Base-by-base conservation (phyloP, 1,284 basidiomycete species). In the Mycena citricolor region DNA sequence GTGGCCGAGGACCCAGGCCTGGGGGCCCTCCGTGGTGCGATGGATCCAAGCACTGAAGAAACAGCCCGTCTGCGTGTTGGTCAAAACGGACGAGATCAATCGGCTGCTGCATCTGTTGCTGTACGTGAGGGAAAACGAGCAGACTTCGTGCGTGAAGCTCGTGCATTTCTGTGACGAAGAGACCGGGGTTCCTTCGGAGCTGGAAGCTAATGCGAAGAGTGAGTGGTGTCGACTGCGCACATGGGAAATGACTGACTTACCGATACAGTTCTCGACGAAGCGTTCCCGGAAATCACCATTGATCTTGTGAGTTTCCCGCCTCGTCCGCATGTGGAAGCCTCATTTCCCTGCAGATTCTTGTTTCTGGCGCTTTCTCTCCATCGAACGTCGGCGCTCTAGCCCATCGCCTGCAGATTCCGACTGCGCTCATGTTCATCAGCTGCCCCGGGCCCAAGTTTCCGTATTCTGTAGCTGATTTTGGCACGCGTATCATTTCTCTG, bases 41-140 rank as follows among this genome's bases (percentile, higher is more conserved):
- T 40, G 66, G 30, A 77, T 86, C 64, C 66, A 63, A 26, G 63
- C 54, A 7, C 54, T 81, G 47, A 71, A 74, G 55, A 60, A 67
- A 35, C 74, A 79, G 54, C 73, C 81, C 1, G 68, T 86, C 13
- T 76, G 79, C 54, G 61, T 87, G 21, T 60, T 84, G 44, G 73
- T 74, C 11, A 80, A 74, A 60, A 73, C 70, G 0, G 83, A 85
- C 49, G 81, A 84, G 67, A 79, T 86, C 48, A 77, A 83, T 54
- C 65, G 70, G 33, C 56, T 87, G 2, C 76, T 84, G 54, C 70
- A 76, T 38, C 81, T 81, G 70, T 69, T 86, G 26, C 59, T 77
- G 14, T 87, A 88, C 53, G 80, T 86, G 8, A 61, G 67, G 32
- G 66, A 68, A 47, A 86, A 84, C 55, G 85, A 88, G 61, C 78